Evolutionary conservation across 805 yeast species (phyloP).

Genomic region (Yarrowia porcina): DNA sequence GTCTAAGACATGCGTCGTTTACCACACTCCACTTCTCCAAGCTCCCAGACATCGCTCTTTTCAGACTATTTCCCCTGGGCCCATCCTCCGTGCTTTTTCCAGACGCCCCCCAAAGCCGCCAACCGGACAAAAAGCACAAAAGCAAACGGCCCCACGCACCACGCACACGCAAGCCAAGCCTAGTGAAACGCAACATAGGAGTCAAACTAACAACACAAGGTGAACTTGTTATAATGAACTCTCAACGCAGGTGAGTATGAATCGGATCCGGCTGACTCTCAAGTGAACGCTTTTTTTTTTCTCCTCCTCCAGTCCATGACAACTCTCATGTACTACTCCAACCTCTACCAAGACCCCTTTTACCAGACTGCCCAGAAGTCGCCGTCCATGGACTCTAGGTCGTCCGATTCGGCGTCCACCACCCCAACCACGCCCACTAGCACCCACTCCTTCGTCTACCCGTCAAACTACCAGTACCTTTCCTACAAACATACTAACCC

Average conservation of each 20-base stretch:
- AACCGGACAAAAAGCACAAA: conserved; percentile 6
- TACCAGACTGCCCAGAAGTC: conserved; percentile 8
- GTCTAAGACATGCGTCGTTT: conserved; percentile 24
- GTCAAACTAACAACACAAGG: neutral
- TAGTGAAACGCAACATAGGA: neutral
- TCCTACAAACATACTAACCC: conserved; percentile 20
- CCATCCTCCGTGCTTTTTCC: neutral
- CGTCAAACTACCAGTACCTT: conserved; percentile 10
- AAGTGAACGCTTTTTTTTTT: no score
- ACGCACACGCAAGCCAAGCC: conserved; percentile 19
- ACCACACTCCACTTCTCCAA: conserved; percentile 7
- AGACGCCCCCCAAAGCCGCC: neutral
- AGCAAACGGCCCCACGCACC: conserved; percentile 1
- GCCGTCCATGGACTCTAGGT: neutral
- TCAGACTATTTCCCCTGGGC: conserved; percentile 9
- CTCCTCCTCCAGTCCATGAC: neutral
- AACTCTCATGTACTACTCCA: neutral
- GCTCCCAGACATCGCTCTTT: neutral
- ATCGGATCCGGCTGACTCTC: no score
- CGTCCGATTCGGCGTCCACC: neutral
- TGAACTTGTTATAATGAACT: conserved; percentile 4
- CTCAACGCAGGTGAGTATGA: conserved; percentile 25
- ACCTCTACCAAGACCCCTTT: neutral
- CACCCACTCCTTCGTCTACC: conserved; percentile 7
- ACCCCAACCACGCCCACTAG: conserved; percentile 1